Conservation (phyloP, 2,329 filamentous ascomycete species). For the Xylaria sp. region DNA sequence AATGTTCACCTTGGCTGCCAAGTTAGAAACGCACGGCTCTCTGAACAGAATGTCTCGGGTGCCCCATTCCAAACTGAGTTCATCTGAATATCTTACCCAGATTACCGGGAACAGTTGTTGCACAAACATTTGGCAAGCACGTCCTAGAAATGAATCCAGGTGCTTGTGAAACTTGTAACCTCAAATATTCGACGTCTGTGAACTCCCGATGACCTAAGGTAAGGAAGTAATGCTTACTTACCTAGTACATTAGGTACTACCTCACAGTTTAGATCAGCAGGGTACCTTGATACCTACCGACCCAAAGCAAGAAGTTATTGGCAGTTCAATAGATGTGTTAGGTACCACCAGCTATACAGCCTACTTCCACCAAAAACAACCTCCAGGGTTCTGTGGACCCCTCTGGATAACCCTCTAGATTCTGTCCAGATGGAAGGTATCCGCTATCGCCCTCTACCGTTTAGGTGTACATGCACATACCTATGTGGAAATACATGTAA, state of each 20-base stretch:
- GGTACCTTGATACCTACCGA: not conserved
- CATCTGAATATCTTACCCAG: not conserved
- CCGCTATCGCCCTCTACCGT: conserved; percentile 23
- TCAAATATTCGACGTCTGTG: not conserved
- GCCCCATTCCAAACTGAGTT: not conserved
- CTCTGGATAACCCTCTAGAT: not conserved
- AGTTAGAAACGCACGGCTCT: not conserved
- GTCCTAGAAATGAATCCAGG: not conserved
- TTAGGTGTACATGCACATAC: no score
- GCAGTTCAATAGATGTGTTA: not conserved
- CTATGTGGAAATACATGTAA: not conserved
- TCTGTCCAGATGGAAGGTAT: conserved; percentile 18
- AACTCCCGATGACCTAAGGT: no score
- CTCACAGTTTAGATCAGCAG: no score
- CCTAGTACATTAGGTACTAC: no score
- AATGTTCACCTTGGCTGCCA: not conserved
- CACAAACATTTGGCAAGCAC: conserved; percentile 1
- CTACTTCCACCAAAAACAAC: conserved; percentile 10
- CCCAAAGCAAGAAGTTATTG: no score
- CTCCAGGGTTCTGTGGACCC: not conserved
- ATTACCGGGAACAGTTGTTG: conserved; percentile 3
- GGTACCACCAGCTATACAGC: not conserved
- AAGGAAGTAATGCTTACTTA: not conserved
- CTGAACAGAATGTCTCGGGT: not conserved
- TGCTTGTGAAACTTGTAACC: not conserved